A percentile compares a stretch with the other conserved stretches of the same genome.
Conservation (phyloP, 306 rosid species). For the Prunus kanzakura region DNA sequence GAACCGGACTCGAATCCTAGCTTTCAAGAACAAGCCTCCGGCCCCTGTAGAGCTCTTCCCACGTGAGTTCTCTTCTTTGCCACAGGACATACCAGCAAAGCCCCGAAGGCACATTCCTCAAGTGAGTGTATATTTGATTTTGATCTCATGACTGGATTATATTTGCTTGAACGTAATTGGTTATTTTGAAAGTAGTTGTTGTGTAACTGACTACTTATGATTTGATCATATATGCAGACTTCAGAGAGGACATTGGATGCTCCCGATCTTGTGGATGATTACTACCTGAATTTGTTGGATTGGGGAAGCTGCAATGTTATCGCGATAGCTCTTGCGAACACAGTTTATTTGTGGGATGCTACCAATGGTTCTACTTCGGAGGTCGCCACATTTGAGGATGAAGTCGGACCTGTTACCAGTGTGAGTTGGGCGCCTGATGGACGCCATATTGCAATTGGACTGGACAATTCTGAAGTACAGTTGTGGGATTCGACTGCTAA, state of each 20-base stretch:
- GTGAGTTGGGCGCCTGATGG: constrained; percentile 87
- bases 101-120: too few species aligned
- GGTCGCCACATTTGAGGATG: constrained; percentile 58
- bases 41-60: constrained; percentile 48
- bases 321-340: constrained; percentile 58
- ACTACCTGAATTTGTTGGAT: constrained; percentile 23
- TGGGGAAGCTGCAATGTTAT: constrained; percentile 24
- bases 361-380: constrained; percentile 55
- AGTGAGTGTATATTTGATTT: too few species aligned
- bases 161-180: too few species aligned
- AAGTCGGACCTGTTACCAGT: constrained; percentile 66
- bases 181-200: too few species aligned
- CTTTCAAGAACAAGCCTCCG: constrained; percentile 88
- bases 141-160: too few species aligned
- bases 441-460: constrained; percentile 59
- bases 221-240: too few species aligned
- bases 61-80: constrained; percentile 20
- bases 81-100: too few species aligned
- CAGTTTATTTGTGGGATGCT: constrained; percentile 73
- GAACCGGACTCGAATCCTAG: constrained; percentile 64
- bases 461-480: constrained; percentile 69
- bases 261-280: constrained; percentile 42
- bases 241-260: too few species aligned
- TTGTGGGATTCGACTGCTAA: constrained; percentile 60
- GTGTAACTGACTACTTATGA: background rate